phyloP scores from a whole-genome alignment of 179 eudicot genomes.

The Camellia oleifera region DNA sequence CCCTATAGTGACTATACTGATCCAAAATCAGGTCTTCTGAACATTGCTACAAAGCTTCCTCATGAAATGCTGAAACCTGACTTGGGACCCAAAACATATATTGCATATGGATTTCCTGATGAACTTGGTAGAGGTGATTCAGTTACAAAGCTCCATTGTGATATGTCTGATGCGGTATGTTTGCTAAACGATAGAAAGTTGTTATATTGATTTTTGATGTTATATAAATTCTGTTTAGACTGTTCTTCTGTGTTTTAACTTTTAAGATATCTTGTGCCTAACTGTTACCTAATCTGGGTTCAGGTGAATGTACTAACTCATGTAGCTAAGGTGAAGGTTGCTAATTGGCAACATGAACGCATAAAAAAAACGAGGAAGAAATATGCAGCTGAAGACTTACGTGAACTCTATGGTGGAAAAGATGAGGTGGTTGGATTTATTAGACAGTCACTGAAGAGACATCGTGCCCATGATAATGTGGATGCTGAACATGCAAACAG shows the following conservation, averaged over 20 bases:
- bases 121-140: slow-evolving; percentile 86
- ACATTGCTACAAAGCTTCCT: slow-evolving; percentile 75
- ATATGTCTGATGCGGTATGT: slow-evolving; percentile 79
- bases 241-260: not conserved
- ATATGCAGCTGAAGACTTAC: slow-evolving; percentile 27
- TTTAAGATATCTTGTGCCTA: not conserved
- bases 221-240: slow-evolving; percentile 14
- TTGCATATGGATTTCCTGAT: slow-evolving; percentile 64
- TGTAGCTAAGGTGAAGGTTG: slow-evolving; percentile 41
- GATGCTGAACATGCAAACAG: not conserved
- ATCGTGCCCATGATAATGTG: not conserved
- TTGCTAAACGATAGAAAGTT: not conserved
- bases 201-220: not conserved
- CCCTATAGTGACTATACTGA: slow-evolving; percentile 74
- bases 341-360: slow-evolving; percentile 28
- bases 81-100: slow-evolving; percentile 81
- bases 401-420: not conserved
- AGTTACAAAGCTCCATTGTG: slow-evolving; percentile 76
- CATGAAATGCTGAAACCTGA: slow-evolving; percentile 65
- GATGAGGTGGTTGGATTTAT: not conserved
- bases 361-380: slow-evolving; percentile 31
- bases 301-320: slow-evolving; percentile 77
- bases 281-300: not conserved
- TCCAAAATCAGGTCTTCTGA: slow-evolving; percentile 62
- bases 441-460: not conserved